These are phyloP conservation scores for Plasmodium relictum DNA, from an alignment of 169 alveolate species.

Conservation along the genomic window DNA sequence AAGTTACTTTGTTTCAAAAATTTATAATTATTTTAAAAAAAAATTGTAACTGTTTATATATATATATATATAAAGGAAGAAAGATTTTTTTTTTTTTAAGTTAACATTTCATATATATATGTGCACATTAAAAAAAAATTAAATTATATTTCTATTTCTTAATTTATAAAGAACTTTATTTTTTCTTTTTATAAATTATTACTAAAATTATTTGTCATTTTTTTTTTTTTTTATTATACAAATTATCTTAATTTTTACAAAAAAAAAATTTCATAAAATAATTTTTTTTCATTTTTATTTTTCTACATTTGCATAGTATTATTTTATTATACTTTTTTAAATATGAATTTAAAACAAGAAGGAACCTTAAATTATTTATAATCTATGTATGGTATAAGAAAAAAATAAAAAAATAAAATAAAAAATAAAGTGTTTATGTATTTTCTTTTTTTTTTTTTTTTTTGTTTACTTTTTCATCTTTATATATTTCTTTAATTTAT, in stretches of 20 bases:
- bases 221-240: constrained; percentile 17
- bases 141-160: constrained; percentile 28
- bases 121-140: constrained; percentile 22
- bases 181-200: constrained; percentile 39
- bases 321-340: constrained; percentile 14
- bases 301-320: constrained; percentile 7
- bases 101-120: constrained; percentile 5
- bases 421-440: too few relatives aligned
- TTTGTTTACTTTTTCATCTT: too few relatives aligned
- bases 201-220: constrained; percentile 49
- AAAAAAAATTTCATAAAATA: constrained; percentile 26
- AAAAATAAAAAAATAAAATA: too few relatives aligned
- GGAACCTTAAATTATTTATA: neutral
- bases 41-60: neutral
- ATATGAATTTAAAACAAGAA: neutral
- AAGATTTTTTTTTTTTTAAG: constrained; percentile 9
- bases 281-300: constrained; percentile 30
- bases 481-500: too few relatives aligned
- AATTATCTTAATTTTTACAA: constrained; percentile 17
- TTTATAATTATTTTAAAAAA: neutral
- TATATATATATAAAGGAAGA: neutral
- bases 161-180: constrained; percentile 22
- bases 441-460: too few relatives aligned
- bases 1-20: neutral
- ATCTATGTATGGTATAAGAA: neutral